Evolutionary conservation across 2,329 filamentous ascomycete genomes (phyloP).

Genomic region (Stachybotrys echinatus): DNA sequence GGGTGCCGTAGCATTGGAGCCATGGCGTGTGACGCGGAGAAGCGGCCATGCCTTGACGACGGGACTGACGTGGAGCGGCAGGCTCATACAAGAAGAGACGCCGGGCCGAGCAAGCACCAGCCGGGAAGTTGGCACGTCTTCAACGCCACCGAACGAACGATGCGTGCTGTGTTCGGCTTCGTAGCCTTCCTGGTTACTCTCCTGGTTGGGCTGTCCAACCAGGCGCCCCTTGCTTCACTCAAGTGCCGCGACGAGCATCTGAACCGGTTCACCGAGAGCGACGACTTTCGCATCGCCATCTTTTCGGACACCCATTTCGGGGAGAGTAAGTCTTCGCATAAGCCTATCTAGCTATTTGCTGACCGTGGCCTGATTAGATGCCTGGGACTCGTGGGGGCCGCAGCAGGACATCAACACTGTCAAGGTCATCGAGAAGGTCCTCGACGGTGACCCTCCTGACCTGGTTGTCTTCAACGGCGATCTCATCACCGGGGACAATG

Average conservation of each 20-base stretch:
- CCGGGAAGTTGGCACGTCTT: no score
- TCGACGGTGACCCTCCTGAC: conserved; percentile 33
- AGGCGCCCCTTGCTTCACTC: not conserved
- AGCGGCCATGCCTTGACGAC: not conserved
- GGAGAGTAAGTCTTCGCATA: conserved; percentile 6
- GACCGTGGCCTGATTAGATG: conserved; percentile 2
- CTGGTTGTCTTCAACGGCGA: conserved; percentile 66
- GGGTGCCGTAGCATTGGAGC: no score
- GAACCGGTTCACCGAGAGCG: conserved; percentile 3
- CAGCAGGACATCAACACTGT: conserved; percentile 29
- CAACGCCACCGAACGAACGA: no score
- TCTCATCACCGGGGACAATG: conserved; percentile 63
- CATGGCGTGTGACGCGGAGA: not conserved
- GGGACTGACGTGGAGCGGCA: not conserved
- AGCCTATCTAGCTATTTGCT: not conserved
- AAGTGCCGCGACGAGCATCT: not conserved
- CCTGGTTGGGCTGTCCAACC: not conserved
- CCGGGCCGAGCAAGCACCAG: not conserved
- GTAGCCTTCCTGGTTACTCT: not conserved
- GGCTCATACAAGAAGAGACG: not conserved
- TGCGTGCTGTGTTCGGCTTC: no score
- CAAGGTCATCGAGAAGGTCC: conserved; percentile 26
- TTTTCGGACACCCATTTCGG: conserved; percentile 14
- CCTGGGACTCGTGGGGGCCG: conserved; percentile 28
- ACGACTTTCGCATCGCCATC: conserved; percentile 10